These are phyloP conservation scores for Rhodotorula sp. DNA, from an alignment of 1,284 basidiomycete species.

Conservation along the genomic window DNA sequence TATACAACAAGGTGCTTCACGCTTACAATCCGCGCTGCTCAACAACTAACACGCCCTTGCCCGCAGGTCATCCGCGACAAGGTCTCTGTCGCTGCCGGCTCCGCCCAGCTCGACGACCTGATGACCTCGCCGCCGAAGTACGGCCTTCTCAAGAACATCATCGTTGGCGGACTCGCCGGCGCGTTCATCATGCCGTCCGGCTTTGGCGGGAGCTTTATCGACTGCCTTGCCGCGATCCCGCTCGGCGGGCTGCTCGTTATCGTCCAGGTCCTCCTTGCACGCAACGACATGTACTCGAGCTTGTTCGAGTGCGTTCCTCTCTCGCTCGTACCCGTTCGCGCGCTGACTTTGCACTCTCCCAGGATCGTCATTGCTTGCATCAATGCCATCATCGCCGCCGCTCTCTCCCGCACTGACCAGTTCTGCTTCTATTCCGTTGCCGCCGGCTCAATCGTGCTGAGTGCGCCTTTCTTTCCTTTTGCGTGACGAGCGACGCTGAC, in stretches of 20 bases:
- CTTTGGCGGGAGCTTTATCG: constrained; percentile 76
- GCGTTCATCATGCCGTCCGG: constrained; percentile 62
- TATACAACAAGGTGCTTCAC: constrained; percentile 67
- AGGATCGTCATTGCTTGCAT: constrained; percentile 72
- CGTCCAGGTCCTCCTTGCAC: constrained; percentile 67
- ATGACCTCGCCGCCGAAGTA: constrained; percentile 67
- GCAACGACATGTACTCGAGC: constrained; percentile 77
- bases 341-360: not conserved
- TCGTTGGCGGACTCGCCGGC: constrained; percentile 79
- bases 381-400: constrained; percentile 76
- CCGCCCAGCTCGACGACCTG: constrained; percentile 68
- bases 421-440: constrained; percentile 86
- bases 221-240: constrained; percentile 71
- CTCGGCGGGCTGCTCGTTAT: constrained; percentile 76
- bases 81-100: constrained; percentile 76
- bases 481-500: not conserved
- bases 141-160: constrained; percentile 63
- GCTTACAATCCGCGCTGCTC: not conserved
- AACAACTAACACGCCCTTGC: constrained; percentile 40
- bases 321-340: not conserved
- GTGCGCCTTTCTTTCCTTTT: constrained; percentile 48
- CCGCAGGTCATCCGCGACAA: constrained; percentile 58
- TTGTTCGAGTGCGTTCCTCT: constrained; percentile 64
- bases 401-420: constrained; percentile 64
- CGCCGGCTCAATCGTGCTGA: constrained; percentile 79